Conservation (phyloP, 2,329 filamentous ascomycete species). For the Aspergillus tamarii region DNA sequence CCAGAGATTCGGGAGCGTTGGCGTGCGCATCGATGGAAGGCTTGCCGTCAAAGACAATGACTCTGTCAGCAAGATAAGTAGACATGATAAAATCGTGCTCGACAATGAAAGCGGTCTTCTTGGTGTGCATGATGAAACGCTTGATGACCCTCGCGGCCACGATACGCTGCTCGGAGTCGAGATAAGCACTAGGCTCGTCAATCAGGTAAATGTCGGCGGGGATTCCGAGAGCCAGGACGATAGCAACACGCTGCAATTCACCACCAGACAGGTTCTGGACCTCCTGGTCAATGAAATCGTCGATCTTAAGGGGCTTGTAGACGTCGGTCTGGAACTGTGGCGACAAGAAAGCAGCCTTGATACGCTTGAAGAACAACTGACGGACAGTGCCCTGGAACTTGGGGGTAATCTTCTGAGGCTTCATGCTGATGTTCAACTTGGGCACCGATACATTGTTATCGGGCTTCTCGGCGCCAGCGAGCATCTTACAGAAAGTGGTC, state of each 20-base stretch:
- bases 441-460: slow-evolving; percentile 79
- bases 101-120: slow-evolving; percentile 98
- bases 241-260: slow-evolving; percentile 98
- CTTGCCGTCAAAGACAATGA: slow-evolving; percentile 97
- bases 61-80: slow-evolving; percentile 81
- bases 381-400: slow-evolving; percentile 97
- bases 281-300: slow-evolving; percentile 99
- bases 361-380: slow-evolving; percentile 99
- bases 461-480: slow-evolving; percentile 91
- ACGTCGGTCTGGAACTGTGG: slow-evolving; percentile 99
- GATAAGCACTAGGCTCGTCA: slow-evolving; percentile 95
- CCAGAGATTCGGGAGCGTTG: slow-evolving; percentile 85
- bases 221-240: slow-evolving; percentile 92
- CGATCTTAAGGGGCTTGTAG: slow-evolving; percentile 97
- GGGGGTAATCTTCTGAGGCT: slow-evolving; percentile 98
- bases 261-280: slow-evolving; percentile 98
- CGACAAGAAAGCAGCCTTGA: slow-evolving; percentile 92
- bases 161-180: slow-evolving; percentile 99
- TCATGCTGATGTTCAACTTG: slow-evolving; percentile 97
- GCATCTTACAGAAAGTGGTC: slow-evolving; percentile 96
- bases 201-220: slow-evolving; percentile 98
- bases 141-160: slow-evolving; percentile 97
- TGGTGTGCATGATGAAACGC: slow-evolving; percentile 99
- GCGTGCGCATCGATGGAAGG: slow-evolving; percentile 87
- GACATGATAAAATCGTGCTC: slow-evolving; percentile 99